Conservation (phyloP, 192 early-diverging fungal genomes). For the Backusella morwellensis region DNA sequence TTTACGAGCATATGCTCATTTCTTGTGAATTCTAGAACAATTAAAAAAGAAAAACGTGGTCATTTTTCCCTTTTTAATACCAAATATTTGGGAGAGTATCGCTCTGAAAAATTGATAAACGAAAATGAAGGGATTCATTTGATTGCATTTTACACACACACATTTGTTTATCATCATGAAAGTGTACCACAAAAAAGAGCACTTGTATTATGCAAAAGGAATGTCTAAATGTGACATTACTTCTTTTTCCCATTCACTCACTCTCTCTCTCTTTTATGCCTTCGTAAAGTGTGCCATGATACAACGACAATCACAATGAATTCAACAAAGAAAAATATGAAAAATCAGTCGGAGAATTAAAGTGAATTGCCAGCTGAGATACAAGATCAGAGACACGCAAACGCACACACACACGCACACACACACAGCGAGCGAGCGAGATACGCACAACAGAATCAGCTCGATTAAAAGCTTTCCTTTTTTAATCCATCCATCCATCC, state of each 20-base stretch:
- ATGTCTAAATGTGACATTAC: neutral
- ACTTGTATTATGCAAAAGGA: neutral
- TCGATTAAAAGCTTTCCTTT: neutral
- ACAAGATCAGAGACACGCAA: neutral
- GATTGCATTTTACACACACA: no score
- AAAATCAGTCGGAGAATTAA: neutral
- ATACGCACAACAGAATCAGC: neutral
- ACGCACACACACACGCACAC: neutral
- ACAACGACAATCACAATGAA: no score
- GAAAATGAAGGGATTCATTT: no score
- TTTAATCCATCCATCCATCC: slow-evolving; percentile 15
- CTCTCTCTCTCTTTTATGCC: neutral
- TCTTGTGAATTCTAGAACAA: neutral
- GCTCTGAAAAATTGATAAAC: no score
- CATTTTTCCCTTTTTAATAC: neutral
- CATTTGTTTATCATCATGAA: neutral
- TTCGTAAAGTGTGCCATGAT: no score
- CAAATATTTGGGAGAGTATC: neutral
- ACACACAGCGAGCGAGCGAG: neutral
- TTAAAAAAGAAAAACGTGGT: neutral
- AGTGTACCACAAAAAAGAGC: neutral
- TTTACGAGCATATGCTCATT: neutral
- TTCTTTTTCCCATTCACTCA: neutral
- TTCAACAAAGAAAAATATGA: no score
- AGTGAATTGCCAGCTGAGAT: neutral